Evolutionary conservation across 352 stramenopile genomes (phyloP).

Genomic region (Chloridella minuta): DNA sequence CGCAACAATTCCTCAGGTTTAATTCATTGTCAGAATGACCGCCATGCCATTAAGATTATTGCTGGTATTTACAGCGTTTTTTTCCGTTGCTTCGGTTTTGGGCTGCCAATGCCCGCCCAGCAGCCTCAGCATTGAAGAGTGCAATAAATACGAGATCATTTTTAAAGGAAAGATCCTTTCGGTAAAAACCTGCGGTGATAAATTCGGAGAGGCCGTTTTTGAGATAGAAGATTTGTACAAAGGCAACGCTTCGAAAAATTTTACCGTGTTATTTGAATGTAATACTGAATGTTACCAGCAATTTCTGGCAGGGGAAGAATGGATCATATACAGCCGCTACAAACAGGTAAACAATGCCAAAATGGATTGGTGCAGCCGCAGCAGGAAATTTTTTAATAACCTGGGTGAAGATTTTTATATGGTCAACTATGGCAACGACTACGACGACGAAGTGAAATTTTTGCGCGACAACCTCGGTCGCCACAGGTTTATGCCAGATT

Average conservation of each 20-base stretch:
- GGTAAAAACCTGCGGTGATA: neutral
- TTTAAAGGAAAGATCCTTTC: neutral
- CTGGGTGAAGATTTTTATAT: neutral
- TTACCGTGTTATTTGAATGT: neutral
- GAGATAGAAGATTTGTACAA: neutral
- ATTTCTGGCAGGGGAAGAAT: neutral
- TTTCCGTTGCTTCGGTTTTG: neutral
- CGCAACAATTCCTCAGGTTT: neutral
- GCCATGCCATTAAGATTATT: too few relatives aligned
- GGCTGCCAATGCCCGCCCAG: neutral
- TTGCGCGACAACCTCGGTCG: neutral
- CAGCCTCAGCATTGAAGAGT: neutral
- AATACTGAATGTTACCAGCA: neutral
- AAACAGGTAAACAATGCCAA: neutral
- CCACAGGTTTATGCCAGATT: neutral
- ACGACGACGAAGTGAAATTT: neutral
- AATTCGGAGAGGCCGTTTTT: neutral
- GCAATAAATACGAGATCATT: neutral
- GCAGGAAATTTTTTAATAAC: neutral
- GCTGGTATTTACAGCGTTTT: too few relatives aligned
- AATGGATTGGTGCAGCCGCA: neutral
- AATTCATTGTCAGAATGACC: too few relatives aligned
- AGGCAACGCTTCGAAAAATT: neutral
- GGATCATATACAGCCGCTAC: neutral
- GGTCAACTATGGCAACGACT: neutral